These are phyloP conservation scores for Patellifolia procumbens DNA, from an alignment of 179 eudicot species.

Conservation along the genomic window DNA sequence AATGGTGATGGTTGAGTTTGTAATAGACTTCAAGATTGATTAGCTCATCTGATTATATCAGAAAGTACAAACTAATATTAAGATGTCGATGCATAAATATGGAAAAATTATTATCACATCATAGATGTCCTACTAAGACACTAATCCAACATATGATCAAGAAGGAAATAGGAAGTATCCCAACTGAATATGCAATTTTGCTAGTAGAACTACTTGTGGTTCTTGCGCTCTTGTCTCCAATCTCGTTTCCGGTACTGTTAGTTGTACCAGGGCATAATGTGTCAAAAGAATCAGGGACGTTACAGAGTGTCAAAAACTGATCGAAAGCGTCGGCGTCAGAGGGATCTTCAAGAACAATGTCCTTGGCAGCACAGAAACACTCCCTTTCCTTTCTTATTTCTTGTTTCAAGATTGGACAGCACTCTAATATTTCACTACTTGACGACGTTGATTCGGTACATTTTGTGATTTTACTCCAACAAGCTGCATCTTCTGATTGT, in stretches of 20 bases:
- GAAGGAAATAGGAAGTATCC: not conserved
- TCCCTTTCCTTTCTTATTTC: not conserved
- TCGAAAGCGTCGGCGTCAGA: not conserved
- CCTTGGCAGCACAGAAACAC: not conserved
- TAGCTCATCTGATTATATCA: too few relatives aligned
- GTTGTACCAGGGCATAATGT: not conserved
- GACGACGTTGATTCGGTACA: not conserved
- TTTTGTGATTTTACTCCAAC: not conserved
- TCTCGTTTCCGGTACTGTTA: not conserved
- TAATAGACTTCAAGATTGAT: too few relatives aligned
- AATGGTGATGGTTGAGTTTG: too few relatives aligned
- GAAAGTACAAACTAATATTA: not conserved
- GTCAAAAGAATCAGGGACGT: not conserved
- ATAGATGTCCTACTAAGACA: not conserved
- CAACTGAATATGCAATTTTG: not conserved
- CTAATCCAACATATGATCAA: not conserved
- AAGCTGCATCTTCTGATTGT: too few relatives aligned
- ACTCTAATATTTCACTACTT: not conserved
- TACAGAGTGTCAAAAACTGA: not conserved
- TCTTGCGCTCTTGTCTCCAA: not conserved
- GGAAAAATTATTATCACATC: too few relatives aligned
- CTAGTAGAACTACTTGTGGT: not conserved
- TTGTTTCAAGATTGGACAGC: not conserved
- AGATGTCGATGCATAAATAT: too few relatives aligned
- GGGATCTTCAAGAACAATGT: not conserved